Conservation (phyloP, 257 asterid species). For the Coffea canephora region DNA sequence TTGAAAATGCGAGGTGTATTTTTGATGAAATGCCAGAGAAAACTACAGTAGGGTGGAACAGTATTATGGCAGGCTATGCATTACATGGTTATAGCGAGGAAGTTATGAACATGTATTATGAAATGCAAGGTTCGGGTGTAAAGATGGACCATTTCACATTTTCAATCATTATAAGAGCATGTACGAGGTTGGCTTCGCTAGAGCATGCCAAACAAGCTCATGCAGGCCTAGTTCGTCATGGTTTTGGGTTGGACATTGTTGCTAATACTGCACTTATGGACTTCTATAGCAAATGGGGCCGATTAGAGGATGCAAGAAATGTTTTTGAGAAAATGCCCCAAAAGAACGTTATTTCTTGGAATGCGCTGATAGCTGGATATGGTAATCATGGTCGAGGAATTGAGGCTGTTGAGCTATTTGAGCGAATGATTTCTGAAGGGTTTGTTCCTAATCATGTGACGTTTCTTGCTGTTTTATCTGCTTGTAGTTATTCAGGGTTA, state of each 20-base stretch:
- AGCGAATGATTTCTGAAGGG: slow-evolving; percentile 61
- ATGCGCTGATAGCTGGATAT: slow-evolving; percentile 78
- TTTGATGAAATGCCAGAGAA: slow-evolving; percentile 65
- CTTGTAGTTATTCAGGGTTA: slow-evolving; percentile 77
- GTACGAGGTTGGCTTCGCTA: slow-evolving; percentile 74
- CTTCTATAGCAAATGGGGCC: slow-evolving; percentile 74
- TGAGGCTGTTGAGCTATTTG: slow-evolving; percentile 68
- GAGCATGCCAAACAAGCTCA: slow-evolving; percentile 91
- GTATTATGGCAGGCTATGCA: slow-evolving; percentile 64
- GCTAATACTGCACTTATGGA: too few species aligned
- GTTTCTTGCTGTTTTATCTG: slow-evolving; percentile 69
- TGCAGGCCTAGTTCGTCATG: slow-evolving; percentile 78
- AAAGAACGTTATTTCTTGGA: slow-evolving; percentile 74
- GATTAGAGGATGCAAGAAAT: slow-evolving; percentile 73
- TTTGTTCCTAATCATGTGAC: slow-evolving; percentile 81
- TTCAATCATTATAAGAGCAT: slow-evolving; percentile 61
- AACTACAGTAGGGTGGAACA: slow-evolving; percentile 84
- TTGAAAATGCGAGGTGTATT: slow-evolving; percentile 59
- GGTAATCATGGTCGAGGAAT: slow-evolving; percentile 72
- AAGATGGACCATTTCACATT: slow-evolving; percentile 79
- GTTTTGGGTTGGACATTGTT: slow-evolving; percentile 49
- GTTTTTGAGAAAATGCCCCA: slow-evolving; percentile 69
- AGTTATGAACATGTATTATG: slow-evolving; percentile 64
- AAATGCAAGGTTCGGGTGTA: slow-evolving; percentile 69
- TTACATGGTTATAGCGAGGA: slow-evolving; percentile 79